Base-by-base conservation (phyloP, 176 grass and related monocot species). In the Puccinellia tenuiflora region DNA sequence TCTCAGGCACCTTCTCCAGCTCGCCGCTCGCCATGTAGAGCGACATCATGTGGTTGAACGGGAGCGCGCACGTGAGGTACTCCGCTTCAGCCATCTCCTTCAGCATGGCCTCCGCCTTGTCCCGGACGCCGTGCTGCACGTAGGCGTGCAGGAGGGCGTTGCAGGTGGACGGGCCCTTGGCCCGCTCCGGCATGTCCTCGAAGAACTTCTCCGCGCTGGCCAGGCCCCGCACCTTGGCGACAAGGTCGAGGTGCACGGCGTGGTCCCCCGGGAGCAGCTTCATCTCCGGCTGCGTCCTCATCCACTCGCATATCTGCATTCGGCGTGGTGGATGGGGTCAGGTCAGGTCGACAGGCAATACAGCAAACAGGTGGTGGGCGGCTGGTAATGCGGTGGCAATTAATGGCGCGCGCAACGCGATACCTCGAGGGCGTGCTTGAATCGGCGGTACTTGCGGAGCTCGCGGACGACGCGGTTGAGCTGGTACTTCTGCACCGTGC, bases 21-120 rank as follows among this genome's bases (percentile, higher is more conserved):
- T 92, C 75, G 24, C 86, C 90, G 3, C 43, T 57, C 1, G 79
- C 85, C 87, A 98, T 85, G 81, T 98, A 98, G 46, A 95, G 20
- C 28, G 86, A 87, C 86, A 98, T 82, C 92, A 98, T 98, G 90
- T 94, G 90, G 74, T 98, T 95, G 82, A 92, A 98, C 0, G 95
- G 90, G 30, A 93, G 79, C 3, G 88, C 70, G 54, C 86, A 90
- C 38, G 54, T 95, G 70, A 98, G 75, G 55, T 91, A 91, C 51
- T 85, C 95, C 0, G 83, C 89, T 0, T 20, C 18, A 9, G 81
- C 73, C 95, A 98, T 98, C 86, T 95, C 90, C 69, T 38, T 69
- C 34, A 95, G 72, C 69, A 98, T 94, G 29, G 88, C 79, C 88
- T 98, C 90, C 5, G 90, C 92, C 84, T 97, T 95, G 35, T 91